phyloP scores from a whole-genome alignment of 164 flowering plant species.

The Piper longum region DNA sequence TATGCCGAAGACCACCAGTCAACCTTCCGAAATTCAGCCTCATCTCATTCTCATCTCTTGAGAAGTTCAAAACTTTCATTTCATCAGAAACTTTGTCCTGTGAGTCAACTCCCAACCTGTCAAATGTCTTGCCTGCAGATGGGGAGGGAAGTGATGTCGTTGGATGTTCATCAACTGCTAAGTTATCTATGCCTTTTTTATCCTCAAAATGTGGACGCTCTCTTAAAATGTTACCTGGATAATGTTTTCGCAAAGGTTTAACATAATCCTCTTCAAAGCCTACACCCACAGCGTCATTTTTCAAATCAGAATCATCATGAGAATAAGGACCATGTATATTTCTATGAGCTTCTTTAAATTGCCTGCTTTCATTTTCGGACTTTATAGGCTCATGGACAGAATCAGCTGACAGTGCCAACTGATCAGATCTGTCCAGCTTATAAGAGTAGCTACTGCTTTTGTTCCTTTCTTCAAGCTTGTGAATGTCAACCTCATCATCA shows the following conservation, averaged over 20 bases:
- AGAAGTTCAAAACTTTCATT: conserved; percentile 8
- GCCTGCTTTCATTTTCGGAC: not conserved
- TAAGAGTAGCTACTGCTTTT: not conserved
- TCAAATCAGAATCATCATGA: conserved; percentile 15
- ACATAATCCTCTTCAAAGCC: conserved; percentile 7
- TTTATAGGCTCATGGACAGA: conserved; percentile 5
- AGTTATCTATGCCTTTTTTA: not conserved
- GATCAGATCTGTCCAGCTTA: conserved; percentile 6
- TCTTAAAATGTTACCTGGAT: not conserved
- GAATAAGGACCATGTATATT: not conserved
- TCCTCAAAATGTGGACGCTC: conserved; percentile 4
- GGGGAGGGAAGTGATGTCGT: not conserved
- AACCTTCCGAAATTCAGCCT: conserved; percentile 37
- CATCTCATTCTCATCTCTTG: conserved; percentile 17
- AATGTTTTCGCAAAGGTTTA: not conserved
- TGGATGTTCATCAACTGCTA: not conserved
- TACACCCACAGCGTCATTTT: conserved; percentile 6
- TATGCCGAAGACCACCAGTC: conserved; percentile 67
- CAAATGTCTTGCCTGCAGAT: not conserved
- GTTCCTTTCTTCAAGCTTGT: conserved; percentile 7
- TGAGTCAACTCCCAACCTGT: conserved; percentile 7
- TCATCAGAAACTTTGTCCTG: conserved; percentile 1
- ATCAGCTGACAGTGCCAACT: conserved; percentile 1
- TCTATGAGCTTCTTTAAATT: not conserved
- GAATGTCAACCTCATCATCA: conserved; percentile 27